Base-by-base conservation (phyloP, 257 asterid genomes). In the Nemophila menziesii region DNA sequence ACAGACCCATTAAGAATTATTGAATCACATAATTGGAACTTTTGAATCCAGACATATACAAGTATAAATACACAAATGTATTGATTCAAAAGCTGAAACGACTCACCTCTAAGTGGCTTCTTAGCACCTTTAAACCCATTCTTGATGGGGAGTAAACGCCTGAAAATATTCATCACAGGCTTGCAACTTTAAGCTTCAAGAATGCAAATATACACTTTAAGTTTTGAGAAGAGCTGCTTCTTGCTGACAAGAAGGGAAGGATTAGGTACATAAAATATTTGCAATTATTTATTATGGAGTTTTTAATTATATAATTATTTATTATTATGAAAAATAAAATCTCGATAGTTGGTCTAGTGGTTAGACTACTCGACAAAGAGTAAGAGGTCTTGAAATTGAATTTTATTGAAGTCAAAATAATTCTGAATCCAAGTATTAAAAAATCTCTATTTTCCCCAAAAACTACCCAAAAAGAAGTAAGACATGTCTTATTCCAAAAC, bases 111-210 rank as follows among this genome's bases (percentile, higher is more conserved):
- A 55, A 49, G 50, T 0, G 74, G 52, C 38, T 53, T 71, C 38
- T 46, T 58, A 43, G 75, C 71, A 48, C 57, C 72, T 48, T 62
- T 49, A 42, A 43, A 51, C 51, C 65, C 68, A 53, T 41, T 9
- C 12, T 50, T 68, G 53, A 49, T 19, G 64, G 63, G 70, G 65
- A 44, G 61, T 45, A 77, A 46, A 39, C 63, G 78, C 61, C 64
- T 84, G 72, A 75, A 51, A 27, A 80, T 20, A 67, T 78, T 75
- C 95, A 84, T 84, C 57, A 49, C 60, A 54, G 53, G n/a, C 36
- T 6, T 11, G 55, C 10, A 43, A 58, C 51, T 27, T 46, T 39
- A 24, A 29, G 36, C 36, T 29, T 7, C 36, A 29, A 29, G 36
- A 29, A 29, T 29, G 36, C 36, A 2, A 29, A 29, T 29, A 29